A percentile compares a stretch with the other conserved stretches of the same genome.
Conservation (phyloP, 768 basidiomycete species). For the Boletus bicolor region DNA sequence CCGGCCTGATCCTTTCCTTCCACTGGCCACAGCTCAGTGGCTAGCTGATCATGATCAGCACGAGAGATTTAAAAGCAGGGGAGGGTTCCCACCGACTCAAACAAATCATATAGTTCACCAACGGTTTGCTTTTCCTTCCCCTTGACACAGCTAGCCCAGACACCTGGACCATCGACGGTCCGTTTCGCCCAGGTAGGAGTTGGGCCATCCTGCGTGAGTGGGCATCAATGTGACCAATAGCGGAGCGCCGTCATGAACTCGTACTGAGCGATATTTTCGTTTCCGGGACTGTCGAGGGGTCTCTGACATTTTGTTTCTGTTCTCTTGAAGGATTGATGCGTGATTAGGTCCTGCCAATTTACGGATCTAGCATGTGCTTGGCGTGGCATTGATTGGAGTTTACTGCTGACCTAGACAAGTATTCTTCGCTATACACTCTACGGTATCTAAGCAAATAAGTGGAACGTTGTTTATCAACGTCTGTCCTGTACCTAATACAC, state of each 20-base stretch:
- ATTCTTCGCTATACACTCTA: not conserved
- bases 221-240: constrained; percentile 1
- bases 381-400: not conserved
- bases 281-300: constrained; percentile 30
- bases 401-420: not conserved
- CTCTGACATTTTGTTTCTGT: constrained; percentile 19
- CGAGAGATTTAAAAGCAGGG: not conserved
- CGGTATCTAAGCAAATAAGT: constrained; percentile 21
- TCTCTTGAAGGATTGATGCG: not conserved
- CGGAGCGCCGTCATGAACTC: constrained; percentile 11
- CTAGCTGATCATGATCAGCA: constrained; percentile 47
- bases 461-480: not conserved
- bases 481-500: constrained; percentile 6
- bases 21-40: constrained; percentile 66
- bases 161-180: constrained; percentile 72
- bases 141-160: constrained; percentile 85
- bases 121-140: constrained; percentile 80
- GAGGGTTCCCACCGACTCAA: constrained; percentile 60
- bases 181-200: constrained; percentile 64
- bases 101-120: constrained; percentile 74
- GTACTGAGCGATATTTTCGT: constrained; percentile 53
- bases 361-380: not conserved
- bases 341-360: not conserved
- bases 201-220: constrained; percentile 49
- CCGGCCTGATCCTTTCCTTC: constrained; percentile 26